Base-by-base conservation (phyloP, 495 filamentous ascomycete species). In the Annulohypoxylon maeteangense region DNA sequence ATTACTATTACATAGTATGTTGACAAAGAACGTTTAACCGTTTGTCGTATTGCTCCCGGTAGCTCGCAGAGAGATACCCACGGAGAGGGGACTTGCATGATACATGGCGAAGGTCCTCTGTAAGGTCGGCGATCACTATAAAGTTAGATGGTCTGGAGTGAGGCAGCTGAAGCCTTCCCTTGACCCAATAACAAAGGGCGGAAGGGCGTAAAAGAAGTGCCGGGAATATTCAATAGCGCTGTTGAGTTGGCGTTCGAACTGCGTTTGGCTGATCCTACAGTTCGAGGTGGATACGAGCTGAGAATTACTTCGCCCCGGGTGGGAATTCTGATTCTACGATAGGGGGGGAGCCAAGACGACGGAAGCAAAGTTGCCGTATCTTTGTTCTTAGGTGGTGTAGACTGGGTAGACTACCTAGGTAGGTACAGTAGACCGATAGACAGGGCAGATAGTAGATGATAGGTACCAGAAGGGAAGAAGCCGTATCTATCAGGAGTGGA, bases 71-170 rank as follows among this genome's bases (percentile, higher is more conserved):
- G 36, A 29, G n/a, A 14, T 32, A 12, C 40, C 45, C 47, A 62
- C 18, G 59, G 48, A 23, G 14, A 42, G 31, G 55, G 27, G 42
- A 42, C 20, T 47, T 47, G 36, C 7, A 36, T 40, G 16, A 57
- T 70, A 61, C 65, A 72, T 65, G 55, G 45, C 47, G 34, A 16
- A 51, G 31, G 16, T 18, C 57, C 14, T 60, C 25, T 67, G 20
- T 22, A 44, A 63, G 65, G 65, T 72, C 70, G 70, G 65, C 70
- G 70, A 72, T 72, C 65, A 65, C 55, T 65, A 72, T 61, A 56
- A 44, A 4, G 14, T 68, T 68, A 72, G 65, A 11, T 27, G 7
- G 20, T 23, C 22, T 51, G 20, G 1, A 51, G 47, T 7, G 47
- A 51, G 16, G 34, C 59, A 68, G 70, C 65, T 72, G 65, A 72